These are phyloP conservation scores for Neurospora sublineolata DNA, from an alignment of 495 filamentous ascomycete genomes.

Conservation along the genomic window DNA sequence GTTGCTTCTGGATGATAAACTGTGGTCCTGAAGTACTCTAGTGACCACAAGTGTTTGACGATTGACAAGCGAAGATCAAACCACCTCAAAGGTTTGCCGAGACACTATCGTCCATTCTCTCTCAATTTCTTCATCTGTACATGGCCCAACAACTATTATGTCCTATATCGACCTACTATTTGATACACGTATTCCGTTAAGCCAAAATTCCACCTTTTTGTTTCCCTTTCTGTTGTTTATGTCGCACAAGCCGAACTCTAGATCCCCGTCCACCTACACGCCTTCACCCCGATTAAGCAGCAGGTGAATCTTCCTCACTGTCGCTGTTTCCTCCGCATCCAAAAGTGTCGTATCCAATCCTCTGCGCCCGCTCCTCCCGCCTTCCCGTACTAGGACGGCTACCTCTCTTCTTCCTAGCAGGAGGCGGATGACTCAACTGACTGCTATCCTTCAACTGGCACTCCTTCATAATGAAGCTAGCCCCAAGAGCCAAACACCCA, in stretches of 20 bases:
- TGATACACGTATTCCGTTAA: neutral
- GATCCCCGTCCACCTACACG: neutral
- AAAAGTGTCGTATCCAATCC: neutral
- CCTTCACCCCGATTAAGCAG: neutral
- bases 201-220: neutral
- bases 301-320: neutral
- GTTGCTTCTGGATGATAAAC: no score
- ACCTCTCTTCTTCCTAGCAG: neutral
- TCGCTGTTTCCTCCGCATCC: neutral
- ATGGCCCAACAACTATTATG: neutral
- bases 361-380: neutral
- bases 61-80: neutral
- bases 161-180: neutral
- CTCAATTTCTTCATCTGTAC: neutral
- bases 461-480: slow-evolving; percentile 8
- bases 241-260: neutral
- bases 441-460: neutral
- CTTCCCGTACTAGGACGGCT: neutral
- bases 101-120: neutral
- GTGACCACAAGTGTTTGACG: neutral
- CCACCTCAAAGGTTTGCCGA: neutral
- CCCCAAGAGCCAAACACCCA: slow-evolving; percentile 2
- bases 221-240: neutral
- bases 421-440: neutral
- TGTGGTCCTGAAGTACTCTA: neutral